These are phyloP conservation scores for Kwoniella newhampshirensis DNA, from an alignment of 768 basidiomycete species.

Conservation along the genomic window DNA sequence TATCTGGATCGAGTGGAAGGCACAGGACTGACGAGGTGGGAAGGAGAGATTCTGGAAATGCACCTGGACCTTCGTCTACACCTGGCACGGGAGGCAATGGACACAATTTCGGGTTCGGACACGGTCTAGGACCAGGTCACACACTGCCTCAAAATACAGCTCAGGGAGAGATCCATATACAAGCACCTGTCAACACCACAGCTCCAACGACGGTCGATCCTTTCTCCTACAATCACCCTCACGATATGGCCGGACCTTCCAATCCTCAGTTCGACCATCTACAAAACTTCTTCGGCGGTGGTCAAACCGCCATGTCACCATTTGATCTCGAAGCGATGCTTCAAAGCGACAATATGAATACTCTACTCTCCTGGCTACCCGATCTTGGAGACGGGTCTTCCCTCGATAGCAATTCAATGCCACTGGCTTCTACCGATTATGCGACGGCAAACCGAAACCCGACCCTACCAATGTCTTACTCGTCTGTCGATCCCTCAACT, in stretches of 20 bases:
- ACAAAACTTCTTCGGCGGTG: neutral
- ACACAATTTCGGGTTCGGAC: too few relatives aligned
- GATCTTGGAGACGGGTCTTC: slow-evolving; percentile 22
- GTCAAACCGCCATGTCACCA: slow-evolving; percentile 25
- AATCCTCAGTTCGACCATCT: neutral
- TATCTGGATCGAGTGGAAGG: too few relatives aligned
- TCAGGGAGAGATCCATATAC: neutral
- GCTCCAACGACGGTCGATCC: neutral
- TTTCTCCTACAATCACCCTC: slow-evolving; percentile 2
- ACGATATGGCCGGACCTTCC: neutral
- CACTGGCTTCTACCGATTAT: neutral
- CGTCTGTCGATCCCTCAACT: neutral
- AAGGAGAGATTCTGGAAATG: too few relatives aligned
- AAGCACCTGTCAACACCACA: too few relatives aligned
- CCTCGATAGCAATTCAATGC: neutral
- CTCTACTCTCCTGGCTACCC: slow-evolving; percentile 42
- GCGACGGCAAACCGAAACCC: neutral
- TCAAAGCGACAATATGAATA: slow-evolving; percentile 31
- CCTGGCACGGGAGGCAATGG: too few relatives aligned
- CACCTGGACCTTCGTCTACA: too few relatives aligned
- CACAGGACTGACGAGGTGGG: too few relatives aligned
- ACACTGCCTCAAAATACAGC: too few relatives aligned
- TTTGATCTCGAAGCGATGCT: slow-evolving; percentile 44
- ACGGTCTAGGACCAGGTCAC: too few relatives aligned
- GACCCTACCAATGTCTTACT: slow-evolving; percentile 11